Evolutionary conservation across 1,284 basidiomycete species (phyloP), one percentile per base, ranked within the genome.

Genomic region (Malassezia equina): DNA sequence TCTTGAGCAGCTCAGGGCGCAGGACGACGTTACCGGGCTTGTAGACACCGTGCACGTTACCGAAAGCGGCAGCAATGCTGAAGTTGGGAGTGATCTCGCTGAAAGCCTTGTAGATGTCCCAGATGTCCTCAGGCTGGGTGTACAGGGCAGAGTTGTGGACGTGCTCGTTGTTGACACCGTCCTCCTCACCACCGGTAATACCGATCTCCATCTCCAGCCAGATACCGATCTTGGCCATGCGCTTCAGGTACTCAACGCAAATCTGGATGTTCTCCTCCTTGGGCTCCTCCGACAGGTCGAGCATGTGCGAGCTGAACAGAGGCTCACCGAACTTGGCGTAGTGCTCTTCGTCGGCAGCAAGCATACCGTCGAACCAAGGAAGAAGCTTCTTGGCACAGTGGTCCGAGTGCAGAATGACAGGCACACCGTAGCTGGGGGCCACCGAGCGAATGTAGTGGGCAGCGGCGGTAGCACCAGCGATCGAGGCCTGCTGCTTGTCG

Each of bases 191-290:
- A 77, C 93, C 94, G 58, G 94, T 99, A 79, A 99, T 98, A 75
- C 94, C 94, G 76, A 99, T 98, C 80, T 99, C 94, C 94, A 99
- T 99, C 82, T 99, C 94, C 77, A 99, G 89, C 90, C 90, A 99
- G 34, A 77, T 80, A 62, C 86, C 86, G 75, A 96, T 79, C 25
- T 63, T 63, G 25, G 88, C 87, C 90, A 98, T 89, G 76, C 89
- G 88, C 78, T 84, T 81, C 78, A 98, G 93, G 82, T 99, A 99
- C 78, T 90, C 83, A 60, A 81, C 86, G 78, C 94, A 98, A 50
- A 80, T 89, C 55, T 80, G 84, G 74, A 98, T 99, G 82, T 98
- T 99, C 75, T 96, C 82, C 69, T 93, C 91, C 78, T 96, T 94
- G 75, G 88, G 77, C 79, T 98, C 93, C 76, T 99, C 94, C 51